Base-by-base conservation (phyloP, 345 rosid species). In the Rubroshorea leprosula region DNA sequence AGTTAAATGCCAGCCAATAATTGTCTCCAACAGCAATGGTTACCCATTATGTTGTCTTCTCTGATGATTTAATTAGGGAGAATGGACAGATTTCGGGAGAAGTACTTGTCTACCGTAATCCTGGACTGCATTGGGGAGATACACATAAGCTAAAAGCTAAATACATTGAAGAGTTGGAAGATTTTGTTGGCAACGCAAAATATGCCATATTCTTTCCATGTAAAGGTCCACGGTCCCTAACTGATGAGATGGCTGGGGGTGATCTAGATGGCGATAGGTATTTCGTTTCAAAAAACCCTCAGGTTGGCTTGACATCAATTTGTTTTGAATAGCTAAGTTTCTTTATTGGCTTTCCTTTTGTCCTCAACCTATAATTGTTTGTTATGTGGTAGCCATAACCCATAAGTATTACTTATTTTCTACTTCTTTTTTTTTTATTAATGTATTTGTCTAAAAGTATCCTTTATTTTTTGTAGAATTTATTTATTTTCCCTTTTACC, bases 91-190 rank as follows among this genome's bases (percentile, higher is more conserved):
- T 88, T 51, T 86, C 90, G 1, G 98, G 96, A 39, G 61, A 78
- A 47, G 95, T 91, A 4, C 49, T 91, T 54, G 98, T 91, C 50
- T 91, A 83, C 58, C 74, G 89, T 10, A 69, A 88, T 65, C 96
- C 96, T 35, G 98, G 98, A 47, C 6, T 81, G 35, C 96, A 91
- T 69, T 79, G 88, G 21, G 96, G 98, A 38, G 98, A 91, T 74
- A 66, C 88, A 61, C 98, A 86, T 65, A 38, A 86, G 0, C 58
- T 88, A 0, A 78, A 68, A 29, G 96, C 96, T 25, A 83, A 49
- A 18, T 84, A 82, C 64, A 79, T 84, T 53, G 45, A 75, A 63
- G 73, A 65, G n/a, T 41, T 91, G 49, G 75, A 83, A 29, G 74
- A 75, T 27, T 74, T 35, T 64, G 80, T 78, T 0, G 98, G 98